A percentile compares a stretch with the other conserved stretches of the same genome.
Evolutionary conservation across 805 yeast species (phyloP).

Genomic region (Clavispora fructus): DNA sequence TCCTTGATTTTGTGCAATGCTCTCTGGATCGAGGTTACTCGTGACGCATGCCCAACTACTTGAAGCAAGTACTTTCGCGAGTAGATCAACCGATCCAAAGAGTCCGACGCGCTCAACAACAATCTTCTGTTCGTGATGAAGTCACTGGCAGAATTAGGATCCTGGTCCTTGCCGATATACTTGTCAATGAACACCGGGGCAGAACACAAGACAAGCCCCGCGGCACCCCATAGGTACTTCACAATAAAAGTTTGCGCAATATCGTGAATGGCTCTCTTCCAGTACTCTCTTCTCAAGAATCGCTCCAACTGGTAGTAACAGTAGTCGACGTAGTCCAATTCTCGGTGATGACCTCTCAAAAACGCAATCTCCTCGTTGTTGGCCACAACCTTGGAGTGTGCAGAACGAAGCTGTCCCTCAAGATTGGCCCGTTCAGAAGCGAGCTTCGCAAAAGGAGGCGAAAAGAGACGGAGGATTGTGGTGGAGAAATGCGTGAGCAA

Average conservation of each 20-base stretch:
- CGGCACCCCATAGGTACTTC: constrained; percentile 94
- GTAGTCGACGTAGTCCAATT: constrained; percentile 68
- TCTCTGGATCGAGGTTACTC: constrained; percentile 66
- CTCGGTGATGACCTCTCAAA: constrained; percentile 74
- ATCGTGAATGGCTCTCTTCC: constrained; percentile 74
- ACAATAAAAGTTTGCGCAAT: constrained; percentile 83
- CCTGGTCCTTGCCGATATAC: constrained; percentile 41
- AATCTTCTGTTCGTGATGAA: constrained; percentile 86
- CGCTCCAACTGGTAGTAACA: constrained; percentile 77
- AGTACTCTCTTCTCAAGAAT: constrained; percentile 69
- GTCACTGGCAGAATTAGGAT: constrained; percentile 59
- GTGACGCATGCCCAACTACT: constrained; percentile 72
- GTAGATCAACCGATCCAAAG: constrained; percentile 80
- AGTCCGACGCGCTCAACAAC: constrained; percentile 77
- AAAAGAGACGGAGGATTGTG: constrained; percentile 60
- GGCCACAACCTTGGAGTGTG: constrained; percentile 74
- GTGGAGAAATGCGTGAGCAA: constrained; percentile 78
- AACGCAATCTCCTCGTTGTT: constrained; percentile 86
- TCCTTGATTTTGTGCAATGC: constrained; percentile 47
- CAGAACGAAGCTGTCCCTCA: constrained; percentile 79
- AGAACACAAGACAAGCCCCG: constrained; percentile 82
- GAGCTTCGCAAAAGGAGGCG: constrained; percentile 85
- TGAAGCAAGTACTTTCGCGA: constrained; percentile 81
- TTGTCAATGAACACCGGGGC: constrained; percentile 75
- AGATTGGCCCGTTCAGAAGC: constrained; percentile 70